phyloP scores from a whole-genome alignment of 2,329 filamentous ascomycete genomes.

The Colletotrichum lindemuthianum region DNA sequence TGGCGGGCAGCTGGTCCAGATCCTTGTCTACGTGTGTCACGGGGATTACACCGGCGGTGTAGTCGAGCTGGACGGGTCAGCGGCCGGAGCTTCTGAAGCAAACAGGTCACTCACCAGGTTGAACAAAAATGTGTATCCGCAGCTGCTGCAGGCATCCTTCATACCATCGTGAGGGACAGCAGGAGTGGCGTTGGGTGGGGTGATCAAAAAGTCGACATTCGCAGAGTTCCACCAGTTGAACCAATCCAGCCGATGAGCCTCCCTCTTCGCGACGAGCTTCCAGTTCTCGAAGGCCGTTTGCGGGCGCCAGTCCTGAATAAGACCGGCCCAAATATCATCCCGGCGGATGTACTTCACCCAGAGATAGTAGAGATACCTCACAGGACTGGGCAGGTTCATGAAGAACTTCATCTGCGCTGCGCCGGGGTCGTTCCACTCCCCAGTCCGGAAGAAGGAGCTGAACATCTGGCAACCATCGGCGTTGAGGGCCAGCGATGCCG shows the following conservation, averaged over 20 bases:
- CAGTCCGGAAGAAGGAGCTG: conserved; percentile 77
- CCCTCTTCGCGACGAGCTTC: conserved; percentile 80
- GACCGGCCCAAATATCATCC: conserved; percentile 80
- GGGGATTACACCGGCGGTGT: conserved; percentile 83
- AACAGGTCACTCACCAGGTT: conserved; percentile 72
- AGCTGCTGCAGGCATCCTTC: conserved; percentile 85
- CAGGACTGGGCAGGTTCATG: conserved; percentile 75
- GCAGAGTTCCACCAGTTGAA: conserved; percentile 85
- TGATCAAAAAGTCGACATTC: conserved; percentile 80
- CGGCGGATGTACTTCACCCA: conserved; percentile 86
- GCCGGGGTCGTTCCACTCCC: conserved; percentile 83
- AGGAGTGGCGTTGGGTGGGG: conserved; percentile 89
- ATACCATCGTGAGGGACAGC: conserved; percentile 89
- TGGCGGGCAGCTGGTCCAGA: conserved; percentile 71
- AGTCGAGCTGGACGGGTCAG: conserved; percentile 73
- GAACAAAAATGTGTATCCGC: conserved; percentile 93
- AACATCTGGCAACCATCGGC: conserved; percentile 86
- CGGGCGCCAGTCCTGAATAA: conserved; percentile 77
- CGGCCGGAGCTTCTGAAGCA: neutral
- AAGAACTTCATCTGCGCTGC: conserved; percentile 79
- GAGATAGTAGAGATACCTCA: conserved; percentile 88
- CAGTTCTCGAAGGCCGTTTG: conserved; percentile 84
- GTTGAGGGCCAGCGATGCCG: conserved; percentile 84
- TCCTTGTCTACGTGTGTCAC: conserved; percentile 83
- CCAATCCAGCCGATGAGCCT: conserved; percentile 81